Conservation (phyloP, 441 rosid genomes). For the Adansonia madagascariensis region DNA sequence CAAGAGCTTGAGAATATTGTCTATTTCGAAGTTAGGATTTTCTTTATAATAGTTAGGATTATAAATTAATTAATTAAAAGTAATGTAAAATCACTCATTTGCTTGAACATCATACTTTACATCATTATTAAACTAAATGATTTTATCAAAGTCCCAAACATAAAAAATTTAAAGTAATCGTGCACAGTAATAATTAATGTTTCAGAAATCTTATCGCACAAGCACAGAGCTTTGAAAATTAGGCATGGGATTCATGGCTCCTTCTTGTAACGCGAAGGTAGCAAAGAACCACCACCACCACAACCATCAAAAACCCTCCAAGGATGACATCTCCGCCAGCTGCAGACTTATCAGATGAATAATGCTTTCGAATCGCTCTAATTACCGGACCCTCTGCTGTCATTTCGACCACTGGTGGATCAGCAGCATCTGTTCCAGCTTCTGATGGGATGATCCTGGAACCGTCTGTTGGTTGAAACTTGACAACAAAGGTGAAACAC, state of each 20-base stretch:
- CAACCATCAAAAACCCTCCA: constrained; percentile 39
- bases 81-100: neutral
- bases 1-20: neutral
- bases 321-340: constrained; percentile 45
- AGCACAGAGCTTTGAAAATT: neutral
- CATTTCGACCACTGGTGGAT: constrained; percentile 24
- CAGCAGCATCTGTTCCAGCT: constrained; percentile 27
- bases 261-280: constrained; percentile 42
- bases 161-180: neutral
- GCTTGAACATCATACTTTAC: neutral
- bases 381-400: constrained; percentile 8
- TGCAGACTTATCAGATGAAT: neutral
- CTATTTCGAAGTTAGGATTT: too few relatives aligned
- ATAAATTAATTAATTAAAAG: too few relatives aligned
- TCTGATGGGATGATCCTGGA: constrained; percentile 10
- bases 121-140: neutral
- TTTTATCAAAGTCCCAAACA: neutral
- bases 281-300: constrained; percentile 36
- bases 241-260: too few relatives aligned
- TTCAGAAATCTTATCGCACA: too few relatives aligned
- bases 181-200: neutral
- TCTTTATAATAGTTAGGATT: too few relatives aligned
- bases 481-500: constrained; percentile 8
- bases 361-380: constrained; percentile 36
- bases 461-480: constrained; percentile 13